Conservation (phyloP, 1,284 basidiomycete species). For the Exobasidium rhododendri region DNA sequence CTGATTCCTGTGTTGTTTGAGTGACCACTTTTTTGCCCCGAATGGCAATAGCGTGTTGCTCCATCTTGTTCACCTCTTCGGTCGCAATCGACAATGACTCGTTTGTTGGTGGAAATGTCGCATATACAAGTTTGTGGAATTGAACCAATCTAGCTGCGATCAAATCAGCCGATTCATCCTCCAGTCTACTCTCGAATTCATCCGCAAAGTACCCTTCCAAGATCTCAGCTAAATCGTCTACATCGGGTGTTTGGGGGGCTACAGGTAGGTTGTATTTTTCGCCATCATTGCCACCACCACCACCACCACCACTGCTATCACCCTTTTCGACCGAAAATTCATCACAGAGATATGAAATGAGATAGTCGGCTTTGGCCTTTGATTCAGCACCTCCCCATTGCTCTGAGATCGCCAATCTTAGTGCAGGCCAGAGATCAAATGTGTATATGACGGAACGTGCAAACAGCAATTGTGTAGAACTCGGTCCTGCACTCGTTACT, state of each 20-base stretch:
- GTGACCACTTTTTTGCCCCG: slow-evolving; percentile 30
- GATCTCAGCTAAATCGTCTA: slow-evolving; percentile 47
- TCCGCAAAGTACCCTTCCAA: slow-evolving; percentile 46
- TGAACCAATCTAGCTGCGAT: slow-evolving; percentile 41
- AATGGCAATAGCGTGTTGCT: slow-evolving; percentile 29
- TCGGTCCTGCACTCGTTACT: slow-evolving; percentile 19
- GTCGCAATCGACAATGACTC: slow-evolving; percentile 16
- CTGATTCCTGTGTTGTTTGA: slow-evolving; percentile 17
- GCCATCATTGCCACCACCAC: not conserved
- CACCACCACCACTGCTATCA: not conserved
- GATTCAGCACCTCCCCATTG: slow-evolving; percentile 50
- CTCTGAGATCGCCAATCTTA: slow-evolving; percentile 48
- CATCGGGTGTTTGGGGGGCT: slow-evolving; percentile 27
- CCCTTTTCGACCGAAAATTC: slow-evolving; percentile 27
- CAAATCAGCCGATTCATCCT: slow-evolving; percentile 41
- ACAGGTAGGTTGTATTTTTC: not conserved
- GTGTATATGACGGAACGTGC: slow-evolving; percentile 45
- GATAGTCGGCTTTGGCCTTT: slow-evolving; percentile 42
- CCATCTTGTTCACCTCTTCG: slow-evolving; percentile 30
- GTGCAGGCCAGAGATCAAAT: slow-evolving; percentile 49
- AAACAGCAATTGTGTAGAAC: slow-evolving; percentile 44
- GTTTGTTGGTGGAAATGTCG: slow-evolving; percentile 5
- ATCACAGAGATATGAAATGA: slow-evolving; percentile 48
- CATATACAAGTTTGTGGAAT: slow-evolving; percentile 37
- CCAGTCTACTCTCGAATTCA: slow-evolving; percentile 48